A percentile compares a stretch with the other conserved stretches of the same genome.
Conservation (phyloP, 495 filamentous ascomycete species). For the Aspergillus asperescens region DNA sequence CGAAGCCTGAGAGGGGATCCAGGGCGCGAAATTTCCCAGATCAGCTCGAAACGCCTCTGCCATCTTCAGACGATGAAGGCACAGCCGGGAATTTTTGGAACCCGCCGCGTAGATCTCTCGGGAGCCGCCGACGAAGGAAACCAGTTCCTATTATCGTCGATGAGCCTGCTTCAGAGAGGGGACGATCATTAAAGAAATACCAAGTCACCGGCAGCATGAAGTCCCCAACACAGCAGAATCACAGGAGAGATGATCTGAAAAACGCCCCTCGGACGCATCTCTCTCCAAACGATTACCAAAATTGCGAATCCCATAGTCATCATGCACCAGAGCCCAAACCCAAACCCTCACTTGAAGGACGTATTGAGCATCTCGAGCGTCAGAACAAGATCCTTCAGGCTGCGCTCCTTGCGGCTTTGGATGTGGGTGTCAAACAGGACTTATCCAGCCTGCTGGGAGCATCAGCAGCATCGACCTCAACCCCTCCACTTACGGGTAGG, state of each 20-base stretch:
- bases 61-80: conserved; percentile 43
- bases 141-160: conserved; percentile 11
- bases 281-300: conserved; percentile 22
- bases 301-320: conserved; percentile 21
- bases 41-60: conserved; percentile 32
- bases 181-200: conserved; percentile 9
- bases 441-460: conserved; percentile 24
- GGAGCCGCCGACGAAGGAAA: conserved; percentile 12
- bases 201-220: background rate
- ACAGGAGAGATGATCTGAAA: conserved; percentile 19
- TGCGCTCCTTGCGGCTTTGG: conserved; percentile 38
- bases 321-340: conserved; percentile 15
- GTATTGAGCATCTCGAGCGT: conserved; percentile 38
- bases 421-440: conserved; percentile 29
- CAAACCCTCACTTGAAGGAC: conserved; percentile 29
- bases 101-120: conserved; percentile 2
- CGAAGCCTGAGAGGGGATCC: conserved; percentile 22
- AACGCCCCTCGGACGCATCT: conserved; percentile 21
- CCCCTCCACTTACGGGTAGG: conserved; percentile 14
- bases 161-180: conserved; percentile 4
- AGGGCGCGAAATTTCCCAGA: conserved; percentile 17
- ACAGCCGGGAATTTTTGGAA: conserved; percentile 17
- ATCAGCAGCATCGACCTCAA: conserved; percentile 14
- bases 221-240: conserved; percentile 27
- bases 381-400: conserved; percentile 46